A percentile compares a stretch with the other conserved stretches of the same genome.
phyloP scores from a whole-genome alignment of 345 rosid species.

The Litchi chinensis region DNA sequence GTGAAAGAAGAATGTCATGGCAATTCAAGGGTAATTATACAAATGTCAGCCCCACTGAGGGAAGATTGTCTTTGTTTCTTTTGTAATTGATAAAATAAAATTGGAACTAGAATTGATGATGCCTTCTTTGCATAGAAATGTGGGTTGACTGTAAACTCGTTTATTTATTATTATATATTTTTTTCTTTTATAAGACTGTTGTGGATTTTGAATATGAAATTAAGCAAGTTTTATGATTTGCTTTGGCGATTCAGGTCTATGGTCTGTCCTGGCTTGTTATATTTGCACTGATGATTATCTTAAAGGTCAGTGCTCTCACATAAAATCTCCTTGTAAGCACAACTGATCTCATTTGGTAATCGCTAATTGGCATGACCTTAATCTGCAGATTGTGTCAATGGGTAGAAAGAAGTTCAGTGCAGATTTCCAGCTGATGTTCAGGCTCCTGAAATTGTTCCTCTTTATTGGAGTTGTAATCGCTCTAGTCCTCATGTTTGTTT shows the following conservation, averaged over 20 bases:
- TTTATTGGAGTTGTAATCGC: conserved; percentile 63
- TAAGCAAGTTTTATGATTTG: conserved; percentile 6
- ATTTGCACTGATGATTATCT: conserved; percentile 69
- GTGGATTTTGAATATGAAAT: not conserved
- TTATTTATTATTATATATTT: no score
- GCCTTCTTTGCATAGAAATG: not conserved
- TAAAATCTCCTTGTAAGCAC: not conserved
- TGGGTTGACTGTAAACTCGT: not conserved
- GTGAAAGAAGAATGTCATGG: not conserved
- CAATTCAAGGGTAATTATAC: not conserved
- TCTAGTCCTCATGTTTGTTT: conserved; percentile 64
- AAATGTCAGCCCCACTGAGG: not conserved
- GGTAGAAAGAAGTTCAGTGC: conserved; percentile 96
- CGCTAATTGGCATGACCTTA: conserved; percentile 5
- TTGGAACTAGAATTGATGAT: not conserved
- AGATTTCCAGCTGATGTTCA: conserved; percentile 95
- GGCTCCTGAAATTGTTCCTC: conserved; percentile 76
- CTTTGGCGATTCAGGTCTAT: conserved; percentile 55
- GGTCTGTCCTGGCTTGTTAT: conserved; percentile 95
- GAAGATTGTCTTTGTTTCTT: not conserved
- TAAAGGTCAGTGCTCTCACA: conserved; percentile 55
- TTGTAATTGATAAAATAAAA: not conserved
- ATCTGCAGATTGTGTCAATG: conserved; percentile 80
- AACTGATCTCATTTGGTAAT: not conserved
- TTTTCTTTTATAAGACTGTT: not conserved